Conservation (phyloP, 768 basidiomycete genomes). For the Pulveroboletus sp. region DNA sequence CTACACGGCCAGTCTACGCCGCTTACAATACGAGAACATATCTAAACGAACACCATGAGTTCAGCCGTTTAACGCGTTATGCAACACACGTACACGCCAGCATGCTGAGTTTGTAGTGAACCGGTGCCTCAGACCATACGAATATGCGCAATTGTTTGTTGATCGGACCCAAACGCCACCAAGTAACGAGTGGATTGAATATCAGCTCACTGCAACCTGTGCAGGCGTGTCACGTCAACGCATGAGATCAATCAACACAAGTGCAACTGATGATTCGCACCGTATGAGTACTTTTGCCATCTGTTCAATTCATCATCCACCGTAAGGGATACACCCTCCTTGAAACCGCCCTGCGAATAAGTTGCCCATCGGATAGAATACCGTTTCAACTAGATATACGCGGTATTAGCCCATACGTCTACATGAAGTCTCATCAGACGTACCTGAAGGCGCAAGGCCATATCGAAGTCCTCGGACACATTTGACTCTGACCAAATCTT, state of each 20-base stretch:
- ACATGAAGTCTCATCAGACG: neutral
- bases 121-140: slow-evolving; percentile 71
- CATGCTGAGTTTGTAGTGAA: slow-evolving; percentile 76
- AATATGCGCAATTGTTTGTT: slow-evolving; percentile 74
- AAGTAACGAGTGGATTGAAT: slow-evolving; percentile 76
- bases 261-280: slow-evolving; percentile 38
- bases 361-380: slow-evolving; percentile 59
- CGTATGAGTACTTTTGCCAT: slow-evolving; percentile 89
- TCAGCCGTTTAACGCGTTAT: neutral
- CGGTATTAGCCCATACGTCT: neutral
- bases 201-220: slow-evolving; percentile 50
- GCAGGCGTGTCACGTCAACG: slow-evolving; percentile 26
- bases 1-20: neutral
- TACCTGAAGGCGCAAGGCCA: slow-evolving; percentile 53
- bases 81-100: slow-evolving; percentile 40
- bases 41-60: slow-evolving; percentile 24
- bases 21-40: slow-evolving; percentile 51
- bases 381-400: slow-evolving; percentile 12
- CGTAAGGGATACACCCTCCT: slow-evolving; percentile 91
- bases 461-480: slow-evolving; percentile 68
- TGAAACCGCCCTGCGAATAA: slow-evolving; percentile 82
- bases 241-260: slow-evolving; percentile 13
- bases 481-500: slow-evolving; percentile 67
- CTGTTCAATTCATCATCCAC: slow-evolving; percentile 90
- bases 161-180: slow-evolving; percentile 79